These are phyloP conservation scores for Salix viminalis DNA, from an alignment of 345 rosid species.

Conservation along the genomic window DNA sequence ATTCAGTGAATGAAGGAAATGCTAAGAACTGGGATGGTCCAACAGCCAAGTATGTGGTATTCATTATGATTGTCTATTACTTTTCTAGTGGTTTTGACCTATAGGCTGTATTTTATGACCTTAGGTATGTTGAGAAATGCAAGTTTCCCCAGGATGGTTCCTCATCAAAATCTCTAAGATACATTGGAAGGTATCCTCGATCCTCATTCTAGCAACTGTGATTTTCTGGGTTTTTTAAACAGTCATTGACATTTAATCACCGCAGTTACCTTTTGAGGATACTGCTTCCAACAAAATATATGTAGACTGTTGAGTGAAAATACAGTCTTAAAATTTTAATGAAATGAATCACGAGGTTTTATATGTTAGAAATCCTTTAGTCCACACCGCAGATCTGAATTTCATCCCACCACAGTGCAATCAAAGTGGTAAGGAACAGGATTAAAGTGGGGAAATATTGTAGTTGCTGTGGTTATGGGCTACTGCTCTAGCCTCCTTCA, in stretches of 20 bases:
- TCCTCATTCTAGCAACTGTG: neutral
- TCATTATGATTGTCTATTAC: neutral
- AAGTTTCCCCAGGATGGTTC: slow-evolving; percentile 94
- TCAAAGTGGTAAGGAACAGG: neutral
- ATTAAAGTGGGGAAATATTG: neutral
- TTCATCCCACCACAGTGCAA: neutral
- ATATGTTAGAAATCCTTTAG: neutral
- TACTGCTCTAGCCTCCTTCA: neutral
- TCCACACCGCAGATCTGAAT: neutral
- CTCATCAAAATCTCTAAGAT: slow-evolving; percentile 80
- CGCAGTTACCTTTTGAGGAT: neutral
- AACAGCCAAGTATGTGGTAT: slow-evolving; percentile 62
- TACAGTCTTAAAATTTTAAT: neutral
- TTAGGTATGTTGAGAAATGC: slow-evolving; percentile 87
- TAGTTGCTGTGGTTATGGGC: neutral
- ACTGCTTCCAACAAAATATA: neutral
- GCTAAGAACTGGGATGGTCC: slow-evolving; percentile 95
- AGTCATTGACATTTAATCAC: neutral
- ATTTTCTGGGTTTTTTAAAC: neutral
- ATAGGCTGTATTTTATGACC: slow-evolving; percentile 4
- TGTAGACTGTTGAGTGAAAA: too few relatives aligned
- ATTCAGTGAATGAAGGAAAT: slow-evolving; percentile 98
- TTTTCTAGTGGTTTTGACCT: slow-evolving; percentile 7
- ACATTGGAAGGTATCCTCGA: slow-evolving; percentile 73
- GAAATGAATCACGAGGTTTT: neutral